Evolutionary conservation across 768 basidiomycete genomes (phyloP).

Genomic region (Collybia sordida): DNA sequence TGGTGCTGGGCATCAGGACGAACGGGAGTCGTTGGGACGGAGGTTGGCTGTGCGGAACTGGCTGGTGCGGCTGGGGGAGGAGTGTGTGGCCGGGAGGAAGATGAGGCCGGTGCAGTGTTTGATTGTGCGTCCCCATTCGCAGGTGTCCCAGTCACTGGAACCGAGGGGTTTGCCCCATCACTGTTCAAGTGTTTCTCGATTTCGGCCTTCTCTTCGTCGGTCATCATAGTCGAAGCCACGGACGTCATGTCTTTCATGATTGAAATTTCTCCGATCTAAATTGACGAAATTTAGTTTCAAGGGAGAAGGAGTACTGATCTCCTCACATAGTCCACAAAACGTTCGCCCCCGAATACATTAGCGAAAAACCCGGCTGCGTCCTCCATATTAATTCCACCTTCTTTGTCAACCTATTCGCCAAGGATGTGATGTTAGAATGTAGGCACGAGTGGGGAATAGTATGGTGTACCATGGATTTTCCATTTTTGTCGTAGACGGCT

Average conservation of each 20-base stretch:
- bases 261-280: constrained; percentile 93
- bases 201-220: constrained; percentile 90
- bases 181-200: constrained; percentile 72
- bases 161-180: constrained; percentile 22
- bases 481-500: constrained; percentile 93
- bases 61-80: constrained; percentile 10
- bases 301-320: neutral
- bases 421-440: neutral
- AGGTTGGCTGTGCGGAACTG: neutral
- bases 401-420: constrained; percentile 62
- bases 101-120: constrained; percentile 7
- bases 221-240: constrained; percentile 83
- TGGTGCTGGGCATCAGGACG: constrained; percentile 2
- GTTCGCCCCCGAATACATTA: constrained; percentile 93
- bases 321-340: constrained; percentile 86
- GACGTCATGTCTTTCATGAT: constrained; percentile 93
- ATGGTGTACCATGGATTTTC: constrained; percentile 74
- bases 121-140: neutral
- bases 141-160: constrained; percentile 20
- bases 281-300: neutral
- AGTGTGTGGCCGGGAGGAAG: constrained; percentile 11
- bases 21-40: constrained; percentile 1
- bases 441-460: neutral
- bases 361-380: constrained; percentile 96
- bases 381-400: constrained; percentile 76